These are phyloP conservation scores for Phlebopus sp. DNA, from an alignment of 1,284 basidiomycete species.

Conservation along the genomic window DNA sequence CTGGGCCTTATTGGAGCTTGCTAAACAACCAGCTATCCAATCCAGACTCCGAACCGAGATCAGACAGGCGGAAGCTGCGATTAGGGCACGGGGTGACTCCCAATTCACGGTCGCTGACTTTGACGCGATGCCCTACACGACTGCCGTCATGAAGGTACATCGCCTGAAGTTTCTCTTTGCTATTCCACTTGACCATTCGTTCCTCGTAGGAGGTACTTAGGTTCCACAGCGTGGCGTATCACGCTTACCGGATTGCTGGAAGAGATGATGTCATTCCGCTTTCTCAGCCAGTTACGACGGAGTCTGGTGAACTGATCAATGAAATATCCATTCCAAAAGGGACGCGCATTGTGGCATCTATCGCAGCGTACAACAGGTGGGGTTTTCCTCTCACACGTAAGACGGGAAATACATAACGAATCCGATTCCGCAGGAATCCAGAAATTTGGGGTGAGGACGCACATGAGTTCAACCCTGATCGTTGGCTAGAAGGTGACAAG, in stretches of 20 bases:
- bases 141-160: conserved; percentile 50
- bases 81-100: conserved; percentile 38
- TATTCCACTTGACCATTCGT: conserved; percentile 2
- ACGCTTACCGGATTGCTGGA: conserved; percentile 34
- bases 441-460: conserved; percentile 51
- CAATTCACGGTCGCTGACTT: conserved; percentile 45
- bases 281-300: conserved; percentile 37
- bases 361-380: conserved; percentile 38
- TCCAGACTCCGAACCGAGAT: conserved; percentile 42
- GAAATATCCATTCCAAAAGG: conserved; percentile 37
- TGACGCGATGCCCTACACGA: conserved; percentile 49
- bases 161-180: conserved; percentile 25
- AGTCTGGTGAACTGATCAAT: conserved; percentile 33
- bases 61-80: conserved; percentile 29
- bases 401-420: conserved; percentile 1
- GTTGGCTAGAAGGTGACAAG: conserved; percentile 40
- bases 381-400: neutral
- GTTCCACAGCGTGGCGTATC: conserved; percentile 35
- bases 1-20: conserved; percentile 44
- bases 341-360: conserved; percentile 32
- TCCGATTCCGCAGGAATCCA: conserved; percentile 32
- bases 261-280: conserved; percentile 45
- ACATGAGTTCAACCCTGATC: conserved; percentile 47
- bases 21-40: conserved; percentile 38
- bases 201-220: conserved; percentile 38